Base-by-base conservation (phyloP, 345 rosid genomes). In the Acer saccharum region DNA sequence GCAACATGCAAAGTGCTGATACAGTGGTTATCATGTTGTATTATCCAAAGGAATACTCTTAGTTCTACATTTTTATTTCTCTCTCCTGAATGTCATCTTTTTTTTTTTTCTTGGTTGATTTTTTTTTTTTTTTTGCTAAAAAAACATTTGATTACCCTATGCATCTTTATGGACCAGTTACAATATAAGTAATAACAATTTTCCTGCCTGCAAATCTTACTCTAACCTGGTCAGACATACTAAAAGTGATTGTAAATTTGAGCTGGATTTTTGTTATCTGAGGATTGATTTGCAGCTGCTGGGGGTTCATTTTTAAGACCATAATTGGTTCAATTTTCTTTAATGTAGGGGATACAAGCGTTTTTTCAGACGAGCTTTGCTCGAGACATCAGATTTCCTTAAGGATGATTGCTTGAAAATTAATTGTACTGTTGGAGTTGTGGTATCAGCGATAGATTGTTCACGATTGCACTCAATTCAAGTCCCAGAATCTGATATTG, bases 301-400 rank as follows among this genome's bases (percentile, higher is more conserved):
- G 50, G 50, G 35, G 18, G 17, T 58, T 58, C 35, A 52, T 61
- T 21, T 48, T n/a, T 46, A 60, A 27, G 62, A 25, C 72, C 20
- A 12, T 69, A 20, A 44, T 54, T 11, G 55, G 63, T n/a, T 76
- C 64, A 27, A 23, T 79, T 23, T 78, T 17, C 60, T 69, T 69
- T 75, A 52, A 27, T 79, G 11, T 60, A 90, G 94, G 95, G 95
- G 95, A 69, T 91, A 91, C 86, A 91, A 91, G 83, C 90, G 93
- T n/a, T 91, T 88, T 79, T 91, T 78, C 79, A 81, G 95, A 76
- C 87, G 95, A 46, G 54, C 90, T 63, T 46, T 84, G 83, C 91
- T 91, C 39, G 95, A 91, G 74, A 81, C 91, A 12, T 91, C 95
- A 2, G 95, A 89, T 74, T 91, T 75, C 76, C 83, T 91, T 20